Evolutionary conservation across 1,284 basidiomycete species (phyloP).

Genomic region (Rhodotorula sp.): DNA sequence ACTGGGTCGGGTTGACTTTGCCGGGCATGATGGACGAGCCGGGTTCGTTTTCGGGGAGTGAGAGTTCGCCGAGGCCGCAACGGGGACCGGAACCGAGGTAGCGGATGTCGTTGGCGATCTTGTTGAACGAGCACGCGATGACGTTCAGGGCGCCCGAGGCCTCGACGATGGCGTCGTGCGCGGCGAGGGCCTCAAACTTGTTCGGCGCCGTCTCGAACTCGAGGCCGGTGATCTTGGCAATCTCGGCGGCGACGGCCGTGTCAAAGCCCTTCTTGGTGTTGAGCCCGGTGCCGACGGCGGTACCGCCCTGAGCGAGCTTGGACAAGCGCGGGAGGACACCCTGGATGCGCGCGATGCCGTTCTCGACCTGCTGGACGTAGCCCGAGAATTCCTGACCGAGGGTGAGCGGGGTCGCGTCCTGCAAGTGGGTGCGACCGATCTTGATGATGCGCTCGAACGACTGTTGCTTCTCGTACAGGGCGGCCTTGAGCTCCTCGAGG

Average conservation of each 20-base stretch:
- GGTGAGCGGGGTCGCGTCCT: constrained; percentile 96
- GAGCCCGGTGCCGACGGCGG: constrained; percentile 95
- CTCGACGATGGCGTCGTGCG: constrained; percentile 96
- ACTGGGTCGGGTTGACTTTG: constrained; percentile 99
- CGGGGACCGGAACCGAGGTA: constrained; percentile 97
- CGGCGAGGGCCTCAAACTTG: constrained; percentile 98
- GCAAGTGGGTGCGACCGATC: constrained; percentile 96
- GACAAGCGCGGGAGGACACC: constrained; percentile 81
- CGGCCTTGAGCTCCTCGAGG: constrained; percentile 75
- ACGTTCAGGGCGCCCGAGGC: constrained; percentile 94
- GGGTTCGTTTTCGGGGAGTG: constrained; percentile 96
- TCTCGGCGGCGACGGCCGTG: constrained; percentile 86
- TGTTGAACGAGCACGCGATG: constrained; percentile 93
- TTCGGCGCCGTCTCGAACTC: constrained; percentile 96
- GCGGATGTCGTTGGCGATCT: constrained; percentile 99
- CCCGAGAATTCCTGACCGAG: constrained; percentile 99
- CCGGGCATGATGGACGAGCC: constrained; percentile 99
- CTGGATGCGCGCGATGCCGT: constrained; percentile 84
- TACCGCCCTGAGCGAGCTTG: constrained; percentile 94
- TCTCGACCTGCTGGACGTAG: constrained; percentile 91
- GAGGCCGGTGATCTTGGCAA: constrained; percentile 85
- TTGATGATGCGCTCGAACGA: constrained; percentile 91
- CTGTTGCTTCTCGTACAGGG: constrained; percentile 76
- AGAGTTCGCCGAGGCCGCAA: constrained; percentile 93
- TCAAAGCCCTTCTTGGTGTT: constrained; percentile 98